Percentiles rank a stretch among this genome's conserved stretches.
phyloP scores from a whole-genome alignment of 2,329 filamentous ascomycete genomes.

The Berkeleyomyces rouxiae region DNA sequence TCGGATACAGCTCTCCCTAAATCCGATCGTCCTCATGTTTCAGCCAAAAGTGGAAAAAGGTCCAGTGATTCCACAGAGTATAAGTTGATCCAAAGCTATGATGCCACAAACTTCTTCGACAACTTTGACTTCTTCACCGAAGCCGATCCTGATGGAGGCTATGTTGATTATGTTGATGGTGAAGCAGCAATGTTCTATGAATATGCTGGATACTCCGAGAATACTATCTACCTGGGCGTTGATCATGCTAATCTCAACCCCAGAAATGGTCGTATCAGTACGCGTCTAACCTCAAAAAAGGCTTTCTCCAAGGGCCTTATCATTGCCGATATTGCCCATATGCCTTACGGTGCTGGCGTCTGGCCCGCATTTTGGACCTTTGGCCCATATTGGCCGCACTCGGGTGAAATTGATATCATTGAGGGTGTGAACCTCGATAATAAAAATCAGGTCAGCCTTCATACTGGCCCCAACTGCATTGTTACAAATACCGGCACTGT shows the following conservation, averaged over 20 bases:
- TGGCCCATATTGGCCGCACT: constrained; percentile 38
- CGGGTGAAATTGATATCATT: constrained; percentile 52
- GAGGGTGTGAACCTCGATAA: constrained; percentile 44
- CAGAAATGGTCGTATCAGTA: constrained; percentile 45
- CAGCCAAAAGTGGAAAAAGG: too few relatives aligned
- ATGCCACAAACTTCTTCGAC: too few relatives aligned
- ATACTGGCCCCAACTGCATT: constrained; percentile 27
- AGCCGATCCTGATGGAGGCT: too few relatives aligned
- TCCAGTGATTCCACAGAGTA: too few relatives aligned
- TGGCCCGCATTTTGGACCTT: constrained; percentile 54
- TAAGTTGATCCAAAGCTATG: too few relatives aligned
- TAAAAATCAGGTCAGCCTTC: constrained; percentile 40
- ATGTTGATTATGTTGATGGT: too few relatives aligned
- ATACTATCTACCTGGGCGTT: constrained; percentile 25
- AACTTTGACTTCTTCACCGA: too few relatives aligned
- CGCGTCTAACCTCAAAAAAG: constrained; percentile 46
- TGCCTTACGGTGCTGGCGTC: constrained; percentile 50
- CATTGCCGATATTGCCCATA: constrained; percentile 51
- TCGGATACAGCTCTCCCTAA: too few relatives aligned
- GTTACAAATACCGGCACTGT: constrained; percentile 23
- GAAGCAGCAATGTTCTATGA: too few relatives aligned
- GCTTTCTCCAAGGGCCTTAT: constrained; percentile 50
- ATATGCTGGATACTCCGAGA: constrained; percentile 21
- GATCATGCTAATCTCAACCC: constrained; percentile 36
- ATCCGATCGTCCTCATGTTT: too few relatives aligned